Base-by-base conservation (phyloP, 257 asterid species). In the Solanum pimpinellifolium region DNA sequence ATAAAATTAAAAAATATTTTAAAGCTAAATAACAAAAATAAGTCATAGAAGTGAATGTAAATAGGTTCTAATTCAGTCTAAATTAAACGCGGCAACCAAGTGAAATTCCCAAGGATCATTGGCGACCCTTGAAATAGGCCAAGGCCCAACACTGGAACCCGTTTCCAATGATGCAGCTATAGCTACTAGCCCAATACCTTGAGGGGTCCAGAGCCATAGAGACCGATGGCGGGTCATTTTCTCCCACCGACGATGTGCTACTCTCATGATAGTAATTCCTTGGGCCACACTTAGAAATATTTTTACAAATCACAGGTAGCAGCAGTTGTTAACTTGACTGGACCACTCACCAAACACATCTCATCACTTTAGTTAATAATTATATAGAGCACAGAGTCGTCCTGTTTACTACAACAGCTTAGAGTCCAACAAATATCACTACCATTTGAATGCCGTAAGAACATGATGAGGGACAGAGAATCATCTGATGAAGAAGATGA, bases 401-500 rank as follows among this genome's bases (percentile, higher is more conserved):
- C 39, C 62, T 25, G 14, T 77, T 77, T 77, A 77, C 62, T 20
- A 10, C 41, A 23, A 39, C 21, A 75, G 31, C 25, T 3, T 75
- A 75, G 20, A 74, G 82, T 15, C 21, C 37, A 46, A 46, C 20
- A 27, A 46, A 46, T 27, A 80, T 27, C 10, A 15, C 27, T 14
- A 29, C 20, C 85, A 81, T 37, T 37, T 37, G 39, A 81, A 59
- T 20, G 65, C 80, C 66, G 35, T 41, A 42, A 41, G 23, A 47
- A 25, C 39, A 62, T 76, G 83, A 85, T 81, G 92, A 92, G 92
- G 95, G 95, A 94, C 14, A 88, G 92, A 15, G 96, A 94, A 73
- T 90, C 92, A n/a, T 49, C 85, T 18, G 99, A 97, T 86, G 98
- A 96, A 56, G 99, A 97, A 91, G 99, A 94, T 82, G 99, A 97